A percentile compares a stretch with the other conserved stretches of the same genome.
Evolutionary conservation across 73 alveolate genomes (phyloP).

Genomic region (Paramecium octaurelia): DNA sequence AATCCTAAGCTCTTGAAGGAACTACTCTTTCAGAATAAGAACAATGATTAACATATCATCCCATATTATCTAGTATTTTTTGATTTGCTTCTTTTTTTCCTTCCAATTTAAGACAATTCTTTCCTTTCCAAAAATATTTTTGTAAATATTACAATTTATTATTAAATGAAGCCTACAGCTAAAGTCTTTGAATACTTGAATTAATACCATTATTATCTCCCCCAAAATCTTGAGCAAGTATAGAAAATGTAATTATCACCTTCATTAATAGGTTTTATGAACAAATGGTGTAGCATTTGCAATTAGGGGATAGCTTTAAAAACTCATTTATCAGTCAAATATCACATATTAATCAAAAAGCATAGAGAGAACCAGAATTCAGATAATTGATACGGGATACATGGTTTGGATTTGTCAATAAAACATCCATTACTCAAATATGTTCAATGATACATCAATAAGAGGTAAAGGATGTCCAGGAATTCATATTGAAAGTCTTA

Average conservation of each 20-base stretch:
- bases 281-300: not conserved
- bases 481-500: not conserved
- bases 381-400: not conserved
- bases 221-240: not conserved
- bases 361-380: not conserved
- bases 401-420: not conserved
- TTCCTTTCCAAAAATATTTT: not conserved
- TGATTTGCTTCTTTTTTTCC: not conserved
- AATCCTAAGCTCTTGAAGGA: constrained; percentile 1
- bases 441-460: not conserved
- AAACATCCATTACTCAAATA: not conserved
- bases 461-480: not conserved
- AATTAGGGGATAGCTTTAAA: not conserved
- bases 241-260: not conserved
- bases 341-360: not conserved
- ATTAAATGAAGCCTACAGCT: not conserved
- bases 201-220: not conserved
- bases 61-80: not conserved
- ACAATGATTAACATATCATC: not conserved
- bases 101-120: not conserved
- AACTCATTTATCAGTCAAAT: not conserved
- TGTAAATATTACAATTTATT: not conserved
- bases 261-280: not conserved
- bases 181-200: not conserved
- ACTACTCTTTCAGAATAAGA: not conserved